Evolutionary conservation across 345 rosid species (phyloP), one percentile per base, ranked within the genome.

Genomic region (Eucalyptus pumila): DNA sequence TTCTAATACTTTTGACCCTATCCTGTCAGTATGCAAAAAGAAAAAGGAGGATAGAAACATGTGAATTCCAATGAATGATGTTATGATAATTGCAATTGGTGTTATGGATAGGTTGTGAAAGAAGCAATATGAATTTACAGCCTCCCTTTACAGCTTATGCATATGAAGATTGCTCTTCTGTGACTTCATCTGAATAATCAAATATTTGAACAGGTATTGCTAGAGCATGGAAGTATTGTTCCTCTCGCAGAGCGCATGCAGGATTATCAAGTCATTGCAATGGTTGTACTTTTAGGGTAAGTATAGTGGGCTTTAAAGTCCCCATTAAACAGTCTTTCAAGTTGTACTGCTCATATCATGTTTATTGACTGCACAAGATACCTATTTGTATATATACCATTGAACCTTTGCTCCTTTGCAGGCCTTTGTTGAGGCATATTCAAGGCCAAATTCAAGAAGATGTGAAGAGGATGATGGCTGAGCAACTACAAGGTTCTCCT

Each of bases 271-370:
- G 96, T 95, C 89, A 92, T 94, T 67, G 99, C 97, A 89, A 96
- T 96, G 99, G 91, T 97, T 91, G 92, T 96, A 92, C 90, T 96
- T 87, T 92, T 95, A 80, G 99, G 99, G 98, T 96, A 93, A 48
- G 87, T 83, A 37, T 58, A 56, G 83, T 3, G 5, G 47, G 34
- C 81, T 34, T 50, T 48, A 3, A 86, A 32, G 56, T 58, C 54
- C 44, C 45, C 62, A 34, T 76, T 76, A 11, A 45, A 37, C 5
- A 11, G 42, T 76, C 47, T 37, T 19, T 21, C 42, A 24, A 37
- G 83, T 76, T 76, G 83, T 37, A 76, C 27, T 40, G 83, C 47
- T 76, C 27, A 40, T 76, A 21, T 76, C 47, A 76, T 23, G 47
- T 24, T 37, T 76, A 21, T 76, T 21, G 83, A 76, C 83, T 21